Evolutionary conservation across 2,329 filamentous ascomycete species (phyloP).

Genomic region (Biscogniauxia mediterranea): DNA sequence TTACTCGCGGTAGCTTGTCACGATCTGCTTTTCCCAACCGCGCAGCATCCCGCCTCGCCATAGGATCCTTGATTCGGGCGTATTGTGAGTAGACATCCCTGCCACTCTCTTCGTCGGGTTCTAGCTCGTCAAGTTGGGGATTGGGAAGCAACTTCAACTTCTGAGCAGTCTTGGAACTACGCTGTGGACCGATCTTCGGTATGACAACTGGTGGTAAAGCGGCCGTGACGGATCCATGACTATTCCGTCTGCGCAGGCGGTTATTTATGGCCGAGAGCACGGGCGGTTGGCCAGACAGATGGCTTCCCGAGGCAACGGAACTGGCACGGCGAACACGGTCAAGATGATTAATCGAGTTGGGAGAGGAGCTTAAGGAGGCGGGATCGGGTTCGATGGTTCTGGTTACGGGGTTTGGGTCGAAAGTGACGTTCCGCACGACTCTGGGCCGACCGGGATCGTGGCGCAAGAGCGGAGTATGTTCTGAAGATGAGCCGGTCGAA

Average conservation of each 20-base stretch:
- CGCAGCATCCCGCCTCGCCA: slow-evolving; percentile 86
- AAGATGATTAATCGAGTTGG: slow-evolving; percentile 32
- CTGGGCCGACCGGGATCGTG: slow-evolving; percentile 39
- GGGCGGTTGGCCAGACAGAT: slow-evolving; percentile 43
- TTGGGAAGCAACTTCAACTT: slow-evolving; percentile 97
- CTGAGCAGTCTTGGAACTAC: slow-evolving; percentile 92
- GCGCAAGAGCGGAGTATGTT: slow-evolving; percentile 33
- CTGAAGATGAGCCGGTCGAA: slow-evolving; percentile 20
- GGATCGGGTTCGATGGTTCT: slow-evolving; percentile 56
- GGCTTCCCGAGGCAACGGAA: slow-evolving; percentile 28
- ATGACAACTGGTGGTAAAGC: slow-evolving; percentile 38
- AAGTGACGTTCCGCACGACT: slow-evolving; percentile 67
- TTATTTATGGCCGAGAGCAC: slow-evolving; percentile 80
- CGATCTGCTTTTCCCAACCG: slow-evolving; percentile 90
- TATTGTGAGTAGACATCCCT: slow-evolving; percentile 97
- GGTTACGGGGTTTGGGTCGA: slow-evolving; percentile 69
- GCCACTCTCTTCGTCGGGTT: slow-evolving; percentile 80
- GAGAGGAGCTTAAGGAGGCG: slow-evolving; percentile 30
- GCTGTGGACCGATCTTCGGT: slow-evolving; percentile 85
- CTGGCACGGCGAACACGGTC: slow-evolving; percentile 31
- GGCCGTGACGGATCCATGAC: slow-evolving; percentile 62
- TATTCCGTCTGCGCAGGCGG: slow-evolving; percentile 84
- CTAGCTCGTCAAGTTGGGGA: slow-evolving; percentile 72
- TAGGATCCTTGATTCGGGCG: slow-evolving; percentile 95
- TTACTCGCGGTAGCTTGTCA: slow-evolving; percentile 82